These are phyloP conservation scores for Xylaria cubensis DNA, from an alignment of 495 filamentous ascomycete species.

Conservation along the genomic window DNA sequence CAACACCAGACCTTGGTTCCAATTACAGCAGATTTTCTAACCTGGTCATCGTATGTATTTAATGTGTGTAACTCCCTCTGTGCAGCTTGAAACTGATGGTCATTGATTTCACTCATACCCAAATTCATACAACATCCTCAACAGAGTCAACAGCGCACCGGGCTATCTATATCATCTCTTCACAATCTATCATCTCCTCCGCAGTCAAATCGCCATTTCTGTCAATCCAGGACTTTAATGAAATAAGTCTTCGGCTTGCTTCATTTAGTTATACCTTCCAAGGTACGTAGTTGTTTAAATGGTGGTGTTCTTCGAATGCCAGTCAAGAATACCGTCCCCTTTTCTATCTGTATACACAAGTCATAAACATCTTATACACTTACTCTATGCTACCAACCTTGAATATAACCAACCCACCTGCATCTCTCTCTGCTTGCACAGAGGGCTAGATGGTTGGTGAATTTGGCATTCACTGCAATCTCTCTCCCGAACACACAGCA, in stretches of 20 bases:
- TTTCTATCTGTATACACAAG: background rate
- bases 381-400: background rate
- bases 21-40: background rate
- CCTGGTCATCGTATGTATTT: slow-evolving; percentile 8
- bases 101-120: background rate
- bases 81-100: background rate
- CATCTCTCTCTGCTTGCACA: background rate
- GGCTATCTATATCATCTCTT: background rate
- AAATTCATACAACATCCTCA: background rate
- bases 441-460: background rate
- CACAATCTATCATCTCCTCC: background rate
- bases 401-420: background rate
- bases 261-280: background rate
- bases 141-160: background rate
- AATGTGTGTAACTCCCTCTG: slow-evolving; percentile 11
- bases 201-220: background rate
- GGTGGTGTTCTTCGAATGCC: background rate
- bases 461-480: slow-evolving; percentile 1
- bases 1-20: slow-evolving; percentile 15
- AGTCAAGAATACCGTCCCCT: background rate
- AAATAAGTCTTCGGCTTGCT: background rate
- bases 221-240: background rate
- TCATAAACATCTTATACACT: background rate
- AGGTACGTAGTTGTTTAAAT: background rate
- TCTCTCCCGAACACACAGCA: background rate